Evolutionary conservation across 2,329 filamentous ascomycete species (phyloP), one percentile per base, ranked within the genome.

Genomic region (Pseudofabraea citricarpa): DNA sequence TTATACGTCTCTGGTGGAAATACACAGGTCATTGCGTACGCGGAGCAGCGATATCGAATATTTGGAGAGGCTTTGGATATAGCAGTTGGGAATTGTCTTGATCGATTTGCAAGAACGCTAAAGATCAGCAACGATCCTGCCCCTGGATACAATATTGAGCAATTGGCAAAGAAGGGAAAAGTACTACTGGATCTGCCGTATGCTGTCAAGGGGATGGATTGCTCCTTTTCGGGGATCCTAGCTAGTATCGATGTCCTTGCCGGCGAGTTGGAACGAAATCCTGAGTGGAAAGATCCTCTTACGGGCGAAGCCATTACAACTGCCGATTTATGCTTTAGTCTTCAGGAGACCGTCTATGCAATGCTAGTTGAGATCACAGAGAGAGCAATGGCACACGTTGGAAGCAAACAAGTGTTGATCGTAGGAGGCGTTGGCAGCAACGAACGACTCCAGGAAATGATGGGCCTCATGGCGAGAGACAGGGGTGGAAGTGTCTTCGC

Each of bases 311-410:
- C 74, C 5, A 78, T 94, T 43, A 95, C 88, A 1, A 78, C 81
- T 5, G 89, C 81, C 47, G 90, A 97, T 60, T 69, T 98, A 33
- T 98, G 93, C 66, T 97, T 96, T 65, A 90, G 85, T 4, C 73
- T 98, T 44, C 93, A 98, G 65, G 93, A 98, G 67, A 97, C 91
- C 0, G 82, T 97, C 9, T 98, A 81, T 61, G 88, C 91, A 3
- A 98, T 98, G 93, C 71, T 98, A 33, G 93, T 98, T 2, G 93
- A 98, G 71, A 98, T 96, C 56, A 98, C 93, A 0, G 93, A 98
- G 69, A 82, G 93, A 32, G 93, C 93, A 22, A 98, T 98, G 93
- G 93, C 93, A 9, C 93, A 98, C 63, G 93, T 97, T 9, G 91
- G 90, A 12, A 89, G 85, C 43, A 79, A 73, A 40, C 89, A 97